Conservation (phyloP, 1,284 basidiomycete genomes). For the Salmacisia buchloeana region DNA sequence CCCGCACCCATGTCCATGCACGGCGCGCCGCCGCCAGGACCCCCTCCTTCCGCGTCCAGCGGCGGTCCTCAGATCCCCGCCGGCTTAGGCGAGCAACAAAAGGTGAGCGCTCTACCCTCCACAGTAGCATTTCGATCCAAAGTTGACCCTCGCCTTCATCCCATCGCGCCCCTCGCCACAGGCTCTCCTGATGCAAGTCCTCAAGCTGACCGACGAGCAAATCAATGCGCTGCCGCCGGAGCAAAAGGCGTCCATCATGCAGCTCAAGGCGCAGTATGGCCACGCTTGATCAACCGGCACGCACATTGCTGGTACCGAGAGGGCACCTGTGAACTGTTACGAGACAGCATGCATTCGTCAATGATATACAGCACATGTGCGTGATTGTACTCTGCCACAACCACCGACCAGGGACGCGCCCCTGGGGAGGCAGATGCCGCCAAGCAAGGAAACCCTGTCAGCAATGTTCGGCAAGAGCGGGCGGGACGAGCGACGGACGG, state of each 20-base stretch:
- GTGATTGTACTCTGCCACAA: too few species aligned
- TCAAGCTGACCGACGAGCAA: conserved; percentile 78
- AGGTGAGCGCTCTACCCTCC: neutral
- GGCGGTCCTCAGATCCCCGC: neutral
- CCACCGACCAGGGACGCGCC: too few species aligned
- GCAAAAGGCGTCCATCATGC: conserved; percentile 78
- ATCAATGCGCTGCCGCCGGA: conserved; percentile 74
- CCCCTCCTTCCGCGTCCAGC: neutral
- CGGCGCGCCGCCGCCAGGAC: neutral
- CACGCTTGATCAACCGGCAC: too few species aligned
- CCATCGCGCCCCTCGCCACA: conserved; percentile 7
- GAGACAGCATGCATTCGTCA: too few species aligned
- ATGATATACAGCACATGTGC: too few species aligned
- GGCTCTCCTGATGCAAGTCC: conserved; percentile 60
- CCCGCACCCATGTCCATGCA: neutral
- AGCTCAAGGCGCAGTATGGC: conserved; percentile 52
- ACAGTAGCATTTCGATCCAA: neutral
- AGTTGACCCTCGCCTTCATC: neutral
- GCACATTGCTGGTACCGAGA: too few species aligned
- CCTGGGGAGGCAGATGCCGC: too few species aligned
- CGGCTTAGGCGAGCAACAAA: neutral
- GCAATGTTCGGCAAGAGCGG: too few species aligned
- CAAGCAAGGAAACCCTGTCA: too few species aligned
- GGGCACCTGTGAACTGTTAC: too few species aligned
- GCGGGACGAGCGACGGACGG: too few species aligned